Percentiles rank a stretch among this genome's conserved stretches.
These are phyloP conservation scores for Neurospora sp. DNA, from an alignment of 2,329 filamentous ascomycete genomes.

Conservation along the genomic window DNA sequence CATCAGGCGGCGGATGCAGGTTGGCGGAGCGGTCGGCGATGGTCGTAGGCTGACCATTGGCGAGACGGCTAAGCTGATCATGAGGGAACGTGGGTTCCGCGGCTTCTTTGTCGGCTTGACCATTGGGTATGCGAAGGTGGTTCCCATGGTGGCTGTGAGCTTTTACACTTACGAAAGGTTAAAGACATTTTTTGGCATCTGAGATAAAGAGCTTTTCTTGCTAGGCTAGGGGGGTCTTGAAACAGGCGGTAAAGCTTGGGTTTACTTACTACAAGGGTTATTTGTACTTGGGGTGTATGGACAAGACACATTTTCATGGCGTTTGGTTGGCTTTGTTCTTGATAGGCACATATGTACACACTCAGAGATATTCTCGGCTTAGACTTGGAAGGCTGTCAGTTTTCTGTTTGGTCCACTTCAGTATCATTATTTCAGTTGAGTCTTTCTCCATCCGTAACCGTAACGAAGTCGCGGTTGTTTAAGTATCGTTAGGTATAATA, in stretches of 20 bases:
- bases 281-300: neutral
- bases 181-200: conserved; percentile 58
- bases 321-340: neutral
- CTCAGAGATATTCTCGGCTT: neutral
- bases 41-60: conserved; percentile 67
- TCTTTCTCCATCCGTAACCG: neutral
- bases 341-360: neutral
- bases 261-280: neutral
- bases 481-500: neutral
- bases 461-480: neutral
- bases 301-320: neutral
- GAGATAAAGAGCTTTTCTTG: conserved; percentile 9
- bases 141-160: conserved; percentile 72
- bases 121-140: conserved; percentile 90
- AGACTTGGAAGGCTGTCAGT: neutral
- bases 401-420: neutral
- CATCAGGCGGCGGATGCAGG: conserved; percentile 87
- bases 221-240: neutral
- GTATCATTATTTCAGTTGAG: neutral
- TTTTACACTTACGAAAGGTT: conserved; percentile 59
- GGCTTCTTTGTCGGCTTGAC: conserved; percentile 91
- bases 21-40: conserved; percentile 87
- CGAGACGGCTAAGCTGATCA: conserved; percentile 71
- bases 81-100: conserved; percentile 60
- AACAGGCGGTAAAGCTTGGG: neutral